phyloP scores from a whole-genome alignment of 2,329 filamentous ascomycete genomes.

The Colletotrichum sp. region DNA sequence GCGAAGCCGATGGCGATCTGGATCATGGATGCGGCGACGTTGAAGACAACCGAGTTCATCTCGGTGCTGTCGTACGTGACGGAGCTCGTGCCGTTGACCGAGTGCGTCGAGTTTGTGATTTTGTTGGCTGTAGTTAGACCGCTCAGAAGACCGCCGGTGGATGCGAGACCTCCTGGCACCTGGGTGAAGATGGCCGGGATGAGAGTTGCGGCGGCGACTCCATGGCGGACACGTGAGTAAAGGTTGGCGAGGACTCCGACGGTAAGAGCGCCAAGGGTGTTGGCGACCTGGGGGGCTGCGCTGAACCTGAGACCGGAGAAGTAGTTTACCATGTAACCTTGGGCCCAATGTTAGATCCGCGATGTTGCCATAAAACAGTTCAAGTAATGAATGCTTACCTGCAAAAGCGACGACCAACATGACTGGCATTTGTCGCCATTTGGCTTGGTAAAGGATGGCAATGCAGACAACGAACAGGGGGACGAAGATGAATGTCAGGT shows the following conservation, averaged over 20 bases:
- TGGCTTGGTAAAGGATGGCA: constrained; percentile 79
- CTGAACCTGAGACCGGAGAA: constrained; percentile 71
- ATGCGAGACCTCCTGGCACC: constrained; percentile 52
- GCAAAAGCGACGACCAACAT: constrained; percentile 77
- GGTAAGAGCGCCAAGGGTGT: constrained; percentile 76
- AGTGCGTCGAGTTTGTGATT: constrained; percentile 41
- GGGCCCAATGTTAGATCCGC: background rate
- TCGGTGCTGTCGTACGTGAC: constrained; percentile 26
- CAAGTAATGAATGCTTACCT: constrained; percentile 31
- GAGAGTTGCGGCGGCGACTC: constrained; percentile 52
- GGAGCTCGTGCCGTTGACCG: constrained; percentile 39
- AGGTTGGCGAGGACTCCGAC: constrained; percentile 80
- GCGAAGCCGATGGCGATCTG: constrained; percentile 59
- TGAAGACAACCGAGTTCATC: constrained; percentile 45
- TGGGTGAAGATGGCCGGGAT: constrained; percentile 55
- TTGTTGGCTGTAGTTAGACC: constrained; percentile 49
- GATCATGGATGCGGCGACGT: constrained; percentile 55
- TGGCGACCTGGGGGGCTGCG: constrained; percentile 76
- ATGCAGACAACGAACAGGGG: constrained; percentile 75
- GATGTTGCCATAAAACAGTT: fast-evolving
- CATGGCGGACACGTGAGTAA: constrained; percentile 67
- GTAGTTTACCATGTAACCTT: constrained; percentile 75
- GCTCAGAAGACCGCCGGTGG: constrained; percentile 51
- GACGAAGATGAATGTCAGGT: constrained; percentile 72
- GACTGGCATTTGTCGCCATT: constrained; percentile 79